phyloP scores from a whole-genome alignment of 2,329 filamentous ascomycete species.

The Ascochyta clinopodiicola region DNA sequence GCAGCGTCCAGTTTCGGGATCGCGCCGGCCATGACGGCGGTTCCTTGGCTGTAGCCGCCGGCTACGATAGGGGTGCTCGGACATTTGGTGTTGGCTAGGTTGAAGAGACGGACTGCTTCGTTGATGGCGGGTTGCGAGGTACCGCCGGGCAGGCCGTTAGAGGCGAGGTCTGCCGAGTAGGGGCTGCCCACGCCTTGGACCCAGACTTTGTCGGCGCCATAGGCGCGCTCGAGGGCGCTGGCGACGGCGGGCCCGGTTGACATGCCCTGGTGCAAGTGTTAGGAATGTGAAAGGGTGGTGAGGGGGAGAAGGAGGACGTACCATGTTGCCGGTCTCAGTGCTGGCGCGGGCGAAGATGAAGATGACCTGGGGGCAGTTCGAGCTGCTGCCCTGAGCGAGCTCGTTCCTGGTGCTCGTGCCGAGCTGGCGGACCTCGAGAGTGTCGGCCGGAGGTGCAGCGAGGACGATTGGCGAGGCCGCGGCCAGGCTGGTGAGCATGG shows the following conservation, averaged over 20 bases:
- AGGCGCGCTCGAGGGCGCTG: conserved; percentile 28
- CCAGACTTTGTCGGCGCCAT: conserved; percentile 34
- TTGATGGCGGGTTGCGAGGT: conserved; percentile 42
- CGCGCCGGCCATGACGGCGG: conserved; percentile 47
- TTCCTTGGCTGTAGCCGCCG: conserved; percentile 52
- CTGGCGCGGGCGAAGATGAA: conserved; percentile 39
- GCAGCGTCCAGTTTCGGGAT: conserved; percentile 35
- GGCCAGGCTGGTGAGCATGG: conserved; percentile 21
- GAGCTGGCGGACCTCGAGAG: conserved; percentile 25
- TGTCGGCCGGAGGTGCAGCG: background rate
- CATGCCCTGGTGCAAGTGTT: conserved; percentile 20
- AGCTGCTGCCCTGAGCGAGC: conserved; percentile 28
- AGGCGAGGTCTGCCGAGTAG: conserved; percentile 45
- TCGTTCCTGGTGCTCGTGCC: conserved; percentile 22
- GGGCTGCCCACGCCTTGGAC: conserved; percentile 44
- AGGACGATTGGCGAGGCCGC: conserved; percentile 20
- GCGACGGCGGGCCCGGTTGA: conserved; percentile 30
- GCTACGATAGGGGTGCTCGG: conserved; percentile 48
- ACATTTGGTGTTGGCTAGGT: conserved; percentile 47
- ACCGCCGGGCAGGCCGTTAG: conserved; percentile 44
- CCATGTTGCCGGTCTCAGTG: conserved; percentile 38
- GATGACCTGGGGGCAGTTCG: conserved; percentile 33
- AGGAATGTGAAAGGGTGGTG: background rate
- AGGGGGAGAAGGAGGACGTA: conserved; percentile 5
- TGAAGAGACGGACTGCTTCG: conserved; percentile 46